These are phyloP conservation scores for Auricularia sp. DNA, from an alignment of 768 basidiomycete species.

Conservation along the genomic window DNA sequence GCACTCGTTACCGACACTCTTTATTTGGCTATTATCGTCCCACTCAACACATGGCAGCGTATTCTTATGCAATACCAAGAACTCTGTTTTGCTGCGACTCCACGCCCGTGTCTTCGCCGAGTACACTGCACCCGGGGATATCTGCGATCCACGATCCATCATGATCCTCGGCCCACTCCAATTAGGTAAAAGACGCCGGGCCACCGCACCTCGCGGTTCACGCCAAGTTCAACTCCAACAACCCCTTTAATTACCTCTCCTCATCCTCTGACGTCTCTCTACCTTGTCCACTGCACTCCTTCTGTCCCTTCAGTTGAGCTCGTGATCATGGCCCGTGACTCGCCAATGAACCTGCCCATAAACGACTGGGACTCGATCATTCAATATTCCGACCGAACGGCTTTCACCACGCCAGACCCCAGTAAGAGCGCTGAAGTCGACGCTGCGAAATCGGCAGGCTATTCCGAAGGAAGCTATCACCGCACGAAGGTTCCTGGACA, in stretches of 20 bases:
- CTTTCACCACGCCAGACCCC: not conserved
- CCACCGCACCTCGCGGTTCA: no score
- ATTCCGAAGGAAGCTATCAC: not conserved
- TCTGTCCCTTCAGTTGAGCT: no score
- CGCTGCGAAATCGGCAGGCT: not conserved
- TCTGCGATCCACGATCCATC: no score
- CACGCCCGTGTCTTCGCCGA: no score
- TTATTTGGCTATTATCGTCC: slow-evolving; percentile 2
- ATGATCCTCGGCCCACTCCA: no score
- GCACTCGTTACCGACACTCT: not conserved
- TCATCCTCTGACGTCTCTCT: no score
- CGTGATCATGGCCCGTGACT: not conserved
- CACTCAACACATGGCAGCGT: not conserved
- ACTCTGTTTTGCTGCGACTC: not conserved
- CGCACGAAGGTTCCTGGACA: not conserved
- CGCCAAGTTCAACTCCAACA: no score
- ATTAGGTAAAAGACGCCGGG: no score
- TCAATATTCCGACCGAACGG: not conserved
- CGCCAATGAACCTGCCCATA: not conserved
- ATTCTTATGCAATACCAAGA: not conserved
- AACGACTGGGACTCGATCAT: not conserved
- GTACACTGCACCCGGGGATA: no score
- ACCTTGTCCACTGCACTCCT: no score
- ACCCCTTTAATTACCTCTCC: no score
- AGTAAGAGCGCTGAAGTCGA: not conserved